Evolutionary conservation across 768 basidiomycete species (phyloP), one percentile per base, ranked within the genome.

Genomic region (Gymnopilus dilepis): DNA sequence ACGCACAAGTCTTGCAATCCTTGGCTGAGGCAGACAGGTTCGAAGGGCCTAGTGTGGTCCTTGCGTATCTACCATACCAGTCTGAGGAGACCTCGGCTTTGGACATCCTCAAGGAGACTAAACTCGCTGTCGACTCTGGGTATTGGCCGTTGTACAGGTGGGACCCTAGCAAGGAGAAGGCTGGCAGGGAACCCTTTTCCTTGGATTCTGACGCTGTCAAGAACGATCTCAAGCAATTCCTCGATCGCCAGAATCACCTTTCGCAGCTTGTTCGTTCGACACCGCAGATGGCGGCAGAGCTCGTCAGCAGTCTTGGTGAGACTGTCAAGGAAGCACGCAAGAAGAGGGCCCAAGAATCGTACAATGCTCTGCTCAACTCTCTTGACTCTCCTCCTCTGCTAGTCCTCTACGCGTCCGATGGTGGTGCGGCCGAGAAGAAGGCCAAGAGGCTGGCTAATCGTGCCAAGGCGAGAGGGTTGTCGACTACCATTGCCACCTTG

Each of bases 61-160:
- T 99, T 42, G 97, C 95, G 1, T 97, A 99, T 76, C 86, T 99
- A 15, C 97, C 97, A 1, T 96, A 97, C 77, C 82, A 84, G 51
- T 78, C 80, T 4, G 96, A 97, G 70, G 80, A 87, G 58, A 78
- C 88, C 0, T 82, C 89, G 0, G 94, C 96, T 2, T 85, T 99
- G 34, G 88, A 96, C 33, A 79, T 99, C n/a, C 82, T 99, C 59
- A 96, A 97, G 79, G 95, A 97, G 80, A 99, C 96, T 24, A 99
- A 99, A 73, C 84, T 95, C 52, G 97, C 97, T 5, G 92, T 99
- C 40, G 96, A 98, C 68, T 85, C 92, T 9, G 97, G 97, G 2
- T 97, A 96, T 77, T 99, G 97, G 97, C 97, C 97, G 0, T 80
- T 99, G 55, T 99, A 99, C 82, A 86, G 97, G 58, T 99, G 97